Percentiles rank a stretch among this genome's conserved stretches.
These are phyloP conservation scores for Myochromella boudieri DNA, from an alignment of 768 basidiomycete species.

Conservation along the genomic window DNA sequence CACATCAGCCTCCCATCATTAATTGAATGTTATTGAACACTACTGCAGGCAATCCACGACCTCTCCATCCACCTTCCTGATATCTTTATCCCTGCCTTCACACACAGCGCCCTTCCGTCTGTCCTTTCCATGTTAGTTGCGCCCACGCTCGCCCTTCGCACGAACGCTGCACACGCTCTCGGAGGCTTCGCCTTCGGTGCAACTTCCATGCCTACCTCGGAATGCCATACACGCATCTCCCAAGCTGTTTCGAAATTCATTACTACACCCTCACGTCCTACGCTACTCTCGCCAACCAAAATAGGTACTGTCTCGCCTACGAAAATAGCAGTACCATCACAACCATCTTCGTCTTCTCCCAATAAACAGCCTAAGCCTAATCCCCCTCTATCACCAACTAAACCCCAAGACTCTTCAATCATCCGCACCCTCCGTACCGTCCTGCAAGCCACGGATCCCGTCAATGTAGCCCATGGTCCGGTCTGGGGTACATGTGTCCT, in stretches of 20 bases:
- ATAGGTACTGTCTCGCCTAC: constrained; percentile 39
- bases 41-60: constrained; percentile 68
- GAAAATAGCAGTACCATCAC: constrained; percentile 31
- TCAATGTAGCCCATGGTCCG: constrained; percentile 70
- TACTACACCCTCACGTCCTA: no score
- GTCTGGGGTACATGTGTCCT: constrained; percentile 76
- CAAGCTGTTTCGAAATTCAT: constrained; percentile 47
- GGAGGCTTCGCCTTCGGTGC: constrained; percentile 64
- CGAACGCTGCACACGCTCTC: constrained; percentile 75
- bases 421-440: constrained; percentile 68
- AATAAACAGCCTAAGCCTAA: no score
- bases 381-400: constrained; percentile 23
- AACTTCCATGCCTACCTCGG: constrained; percentile 44
- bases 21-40: constrained; percentile 1
- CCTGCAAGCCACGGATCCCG: constrained; percentile 51
- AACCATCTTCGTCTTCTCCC: constrained; percentile 36
- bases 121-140: constrained; percentile 65
- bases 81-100: constrained; percentile 70
- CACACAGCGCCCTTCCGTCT: constrained; percentile 47
- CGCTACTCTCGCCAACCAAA: no score
- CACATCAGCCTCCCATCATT: constrained; percentile 11
- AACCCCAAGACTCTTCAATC: constrained; percentile 47
- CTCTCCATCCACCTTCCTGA: constrained; percentile 60
- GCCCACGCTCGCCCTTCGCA: constrained; percentile 60
- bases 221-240: constrained; percentile 54